phyloP scores from a whole-genome alignment of 768 basidiomycete genomes.

The Russula vinacea region DNA sequence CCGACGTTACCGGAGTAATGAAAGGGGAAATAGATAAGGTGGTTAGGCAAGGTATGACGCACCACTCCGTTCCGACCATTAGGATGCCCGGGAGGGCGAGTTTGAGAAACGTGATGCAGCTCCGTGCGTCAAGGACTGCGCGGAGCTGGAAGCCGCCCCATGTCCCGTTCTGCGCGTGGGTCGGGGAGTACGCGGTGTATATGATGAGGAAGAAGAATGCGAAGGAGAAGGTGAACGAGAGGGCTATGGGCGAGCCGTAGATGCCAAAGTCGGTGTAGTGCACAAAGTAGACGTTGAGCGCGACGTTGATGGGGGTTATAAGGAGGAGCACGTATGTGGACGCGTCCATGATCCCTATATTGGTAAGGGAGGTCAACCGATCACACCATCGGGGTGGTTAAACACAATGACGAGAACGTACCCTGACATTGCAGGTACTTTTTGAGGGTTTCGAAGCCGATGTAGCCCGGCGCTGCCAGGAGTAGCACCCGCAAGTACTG shows the following conservation, averaged over 20 bases:
- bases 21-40: neutral
- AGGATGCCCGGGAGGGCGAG: conserved; percentile 74
- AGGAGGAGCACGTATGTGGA: conserved; percentile 62
- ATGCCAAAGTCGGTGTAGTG: conserved; percentile 62
- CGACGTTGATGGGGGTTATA: conserved; percentile 64
- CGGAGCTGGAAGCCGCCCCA: conserved; percentile 58
- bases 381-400: neutral
- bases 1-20: neutral
- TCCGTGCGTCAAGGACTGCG: conserved; percentile 45
- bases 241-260: conserved; percentile 62
- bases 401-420: conserved; percentile 29
- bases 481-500: conserved; percentile 61
- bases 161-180: conserved; percentile 54
- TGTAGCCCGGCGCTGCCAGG: conserved; percentile 66
- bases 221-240: conserved; percentile 68
- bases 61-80: conserved; percentile 84
- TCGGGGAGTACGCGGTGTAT: conserved; percentile 48
- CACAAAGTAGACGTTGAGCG: conserved; percentile 56
- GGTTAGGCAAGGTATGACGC: conserved; percentile 28
- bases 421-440: conserved; percentile 81
- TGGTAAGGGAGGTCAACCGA: neutral
- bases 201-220: conserved; percentile 55
- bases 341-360: conserved; percentile 70
- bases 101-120: conserved; percentile 57
- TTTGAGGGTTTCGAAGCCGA: conserved; percentile 73